phyloP scores from a whole-genome alignment of 1,284 basidiomycete genomes.

The Grifola frondosa region DNA sequence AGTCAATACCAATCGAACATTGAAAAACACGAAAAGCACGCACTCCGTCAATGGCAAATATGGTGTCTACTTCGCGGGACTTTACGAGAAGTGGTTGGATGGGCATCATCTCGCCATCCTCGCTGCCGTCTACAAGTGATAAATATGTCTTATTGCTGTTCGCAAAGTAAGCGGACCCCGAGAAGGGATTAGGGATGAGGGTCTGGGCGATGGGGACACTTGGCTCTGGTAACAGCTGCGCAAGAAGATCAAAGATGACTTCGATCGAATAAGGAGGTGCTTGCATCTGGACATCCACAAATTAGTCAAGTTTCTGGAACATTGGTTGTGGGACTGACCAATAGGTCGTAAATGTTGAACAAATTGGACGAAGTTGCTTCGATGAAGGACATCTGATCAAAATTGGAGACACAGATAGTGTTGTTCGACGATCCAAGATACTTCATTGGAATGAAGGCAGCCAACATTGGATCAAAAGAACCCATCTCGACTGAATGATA shows the following conservation, averaged over 20 bases:
- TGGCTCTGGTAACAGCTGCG: conserved; percentile 5
- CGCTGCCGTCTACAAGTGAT: no score
- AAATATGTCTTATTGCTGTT: no score
- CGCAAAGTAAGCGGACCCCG: no score
- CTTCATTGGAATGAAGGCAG: conserved; percentile 39
- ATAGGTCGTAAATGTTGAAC: conserved; percentile 34
- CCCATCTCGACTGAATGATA: conserved; percentile 36
- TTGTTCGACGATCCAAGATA: conserved; percentile 40
- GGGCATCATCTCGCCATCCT: neutral
- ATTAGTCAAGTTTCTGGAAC: no score
- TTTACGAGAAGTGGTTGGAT: neutral
- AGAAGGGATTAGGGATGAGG: conserved; percentile 44
- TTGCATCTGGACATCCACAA: no score
- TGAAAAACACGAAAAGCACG: conserved; percentile 27
- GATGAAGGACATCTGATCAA: conserved; percentile 42
- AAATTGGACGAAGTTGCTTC: conserved; percentile 40
- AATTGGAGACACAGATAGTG: conserved; percentile 41
- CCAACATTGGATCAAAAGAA: conserved; percentile 43
- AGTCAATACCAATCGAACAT: neutral
- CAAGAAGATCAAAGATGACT: conserved; percentile 8
- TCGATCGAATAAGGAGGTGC: conserved; percentile 18
- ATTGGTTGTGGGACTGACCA: conserved; percentile 26
- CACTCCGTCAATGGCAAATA: neutral
- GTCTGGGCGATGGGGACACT: conserved; percentile 18
- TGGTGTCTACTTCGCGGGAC: neutral